Conservation (phyloP, 305 asterid genomes). For the Lippia alba region DNA sequence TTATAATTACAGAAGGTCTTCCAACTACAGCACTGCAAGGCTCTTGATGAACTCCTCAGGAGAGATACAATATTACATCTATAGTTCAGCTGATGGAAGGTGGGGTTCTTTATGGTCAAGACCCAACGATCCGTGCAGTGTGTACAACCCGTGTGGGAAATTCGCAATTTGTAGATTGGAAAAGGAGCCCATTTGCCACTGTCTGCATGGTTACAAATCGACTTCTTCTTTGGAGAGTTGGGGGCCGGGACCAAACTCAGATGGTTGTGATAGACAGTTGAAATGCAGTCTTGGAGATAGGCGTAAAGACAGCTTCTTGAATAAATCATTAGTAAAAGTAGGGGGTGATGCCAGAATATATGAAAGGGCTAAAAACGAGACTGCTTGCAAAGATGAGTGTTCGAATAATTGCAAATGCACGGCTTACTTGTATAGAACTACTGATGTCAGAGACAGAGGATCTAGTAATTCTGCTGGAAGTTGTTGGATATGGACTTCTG, state of each 20-base stretch:
- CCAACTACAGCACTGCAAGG: background rate
- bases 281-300: background rate
- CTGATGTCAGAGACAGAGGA: background rate
- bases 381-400: background rate
- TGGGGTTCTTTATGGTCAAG: background rate
- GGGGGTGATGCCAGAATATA: background rate
- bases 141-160: background rate
- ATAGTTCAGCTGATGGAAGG: background rate
- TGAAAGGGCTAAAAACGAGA: background rate
- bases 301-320: too few species aligned
- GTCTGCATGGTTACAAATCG: background rate
- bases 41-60: background rate
- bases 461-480: background rate
- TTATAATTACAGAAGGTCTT: background rate
- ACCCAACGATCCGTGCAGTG: background rate
- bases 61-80: background rate
- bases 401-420: background rate
- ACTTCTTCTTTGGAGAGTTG: slow-evolving; percentile 1
- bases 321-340: background rate
- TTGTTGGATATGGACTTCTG: slow-evolving; percentile 6
- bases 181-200: background rate
- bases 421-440: background rate
- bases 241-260: background rate
- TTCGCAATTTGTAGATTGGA: background rate
- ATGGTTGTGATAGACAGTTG: background rate